Evolutionary conservation across 1,284 basidiomycete genomes (phyloP).

Genomic region (Trametes polyzona): DNA sequence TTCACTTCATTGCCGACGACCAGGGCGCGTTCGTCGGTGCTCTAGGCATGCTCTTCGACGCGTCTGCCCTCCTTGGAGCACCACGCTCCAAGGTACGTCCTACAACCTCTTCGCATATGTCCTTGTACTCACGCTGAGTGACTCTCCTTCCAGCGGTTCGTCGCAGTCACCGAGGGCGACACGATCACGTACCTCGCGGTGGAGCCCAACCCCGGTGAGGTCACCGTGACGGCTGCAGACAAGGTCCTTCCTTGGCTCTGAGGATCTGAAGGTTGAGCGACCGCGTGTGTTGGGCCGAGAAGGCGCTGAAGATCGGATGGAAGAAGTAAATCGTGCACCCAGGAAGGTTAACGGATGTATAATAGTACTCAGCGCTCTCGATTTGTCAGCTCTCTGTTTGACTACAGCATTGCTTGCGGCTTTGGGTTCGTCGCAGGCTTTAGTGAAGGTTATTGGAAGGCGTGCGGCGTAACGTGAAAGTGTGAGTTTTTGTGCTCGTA

Average conservation of each 20-base stretch:
- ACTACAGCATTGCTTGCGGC: not conserved
- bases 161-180: constrained; percentile 58
- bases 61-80: constrained; percentile 60
- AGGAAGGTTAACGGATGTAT: too few species aligned
- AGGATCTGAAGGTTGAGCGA: too few species aligned
- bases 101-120: not conserved
- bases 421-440: too few species aligned
- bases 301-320: too few species aligned
- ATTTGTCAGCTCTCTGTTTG: too few species aligned
- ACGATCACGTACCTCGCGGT: constrained; percentile 59
- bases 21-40: constrained; percentile 57
- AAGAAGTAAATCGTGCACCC: too few species aligned
- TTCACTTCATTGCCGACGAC: constrained; percentile 74
- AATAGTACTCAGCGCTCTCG: too few species aligned
- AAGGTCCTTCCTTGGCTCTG: constrained; percentile 58
- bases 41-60: constrained; percentile 70
- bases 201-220: constrained; percentile 57
- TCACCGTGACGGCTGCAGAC: constrained; percentile 63
- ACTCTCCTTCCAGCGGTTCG: constrained; percentile 51
- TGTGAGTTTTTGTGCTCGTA: not conserved
- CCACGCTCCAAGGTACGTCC: constrained; percentile 66
- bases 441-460: not conserved
- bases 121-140: not conserved
- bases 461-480: not conserved
- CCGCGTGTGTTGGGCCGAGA: too few species aligned